phyloP scores from a whole-genome alignment of 305 asterid genomes.

The Stenogyne calaminthoides region DNA sequence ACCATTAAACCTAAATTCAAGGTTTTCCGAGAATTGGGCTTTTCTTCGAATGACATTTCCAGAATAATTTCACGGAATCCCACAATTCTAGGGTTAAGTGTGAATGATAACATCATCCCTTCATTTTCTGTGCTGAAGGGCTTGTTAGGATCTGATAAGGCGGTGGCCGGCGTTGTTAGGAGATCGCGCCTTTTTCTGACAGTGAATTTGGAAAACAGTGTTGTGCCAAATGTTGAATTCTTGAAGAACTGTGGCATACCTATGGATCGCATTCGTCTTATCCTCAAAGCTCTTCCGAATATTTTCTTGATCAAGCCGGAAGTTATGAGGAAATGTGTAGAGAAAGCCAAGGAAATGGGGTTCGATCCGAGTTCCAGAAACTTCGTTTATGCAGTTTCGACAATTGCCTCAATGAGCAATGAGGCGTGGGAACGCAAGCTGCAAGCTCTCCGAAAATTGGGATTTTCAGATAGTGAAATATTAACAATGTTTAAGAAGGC shows the following conservation, averaged over 20 bases:
- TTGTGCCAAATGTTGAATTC: slow-evolving; percentile 37
- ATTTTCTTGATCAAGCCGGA: slow-evolving; percentile 33
- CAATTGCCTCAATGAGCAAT: slow-evolving; percentile 24
- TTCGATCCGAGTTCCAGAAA: slow-evolving; percentile 24
- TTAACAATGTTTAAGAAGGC: not conserved
- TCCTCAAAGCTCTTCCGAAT: slow-evolving; percentile 25
- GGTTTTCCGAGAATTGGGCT: slow-evolving; percentile 37
- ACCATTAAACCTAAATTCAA: slow-evolving; percentile 39
- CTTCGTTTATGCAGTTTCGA: slow-evolving; percentile 32
- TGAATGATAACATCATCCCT: slow-evolving; percentile 21
- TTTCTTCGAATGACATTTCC: slow-evolving; percentile 33
- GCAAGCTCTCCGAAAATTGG: slow-evolving; percentile 12
- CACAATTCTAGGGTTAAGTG: slow-evolving; percentile 19
- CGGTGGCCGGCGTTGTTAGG: slow-evolving; percentile 25
- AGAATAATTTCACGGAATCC: slow-evolving; percentile 24
- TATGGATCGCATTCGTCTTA: slow-evolving; percentile 13
- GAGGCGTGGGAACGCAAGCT: slow-evolving; percentile 35
- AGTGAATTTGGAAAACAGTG: slow-evolving; percentile 29
- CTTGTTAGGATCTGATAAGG: slow-evolving; percentile 31
- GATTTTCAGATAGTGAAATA: slow-evolving; percentile 27
- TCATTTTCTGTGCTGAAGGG: slow-evolving; percentile 25
- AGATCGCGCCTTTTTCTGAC: slow-evolving; percentile 15
- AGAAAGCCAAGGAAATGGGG: slow-evolving; percentile 36
- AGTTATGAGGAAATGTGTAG: slow-evolving; percentile 31
- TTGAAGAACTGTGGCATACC: slow-evolving; percentile 40